Base-by-base conservation (phyloP, 768 basidiomycete genomes). In the Trametes elegans region DNA sequence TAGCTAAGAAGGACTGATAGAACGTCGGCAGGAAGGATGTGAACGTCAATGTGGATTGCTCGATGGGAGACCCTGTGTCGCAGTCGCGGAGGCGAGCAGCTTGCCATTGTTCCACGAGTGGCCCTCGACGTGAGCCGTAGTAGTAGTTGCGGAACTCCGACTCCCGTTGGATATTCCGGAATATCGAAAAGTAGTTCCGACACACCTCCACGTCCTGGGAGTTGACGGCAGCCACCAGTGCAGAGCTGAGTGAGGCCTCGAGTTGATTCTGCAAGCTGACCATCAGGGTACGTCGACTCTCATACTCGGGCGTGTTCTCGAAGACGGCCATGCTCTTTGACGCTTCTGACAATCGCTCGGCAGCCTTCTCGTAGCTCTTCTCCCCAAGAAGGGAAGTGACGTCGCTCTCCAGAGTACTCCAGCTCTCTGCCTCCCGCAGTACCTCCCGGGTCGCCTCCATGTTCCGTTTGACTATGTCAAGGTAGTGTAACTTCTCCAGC, bases 101-200 rank as follows among this genome's bases (percentile, higher is more conserved):
- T 61, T 83, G 79, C 96, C 96, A 98, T 54, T 78, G 63, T 14
- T 81, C 72, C 36, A 91, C 75, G 13, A 96, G 69, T 14, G 74
- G 62, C 13, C 80, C 76, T 52, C 93, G 77, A 26, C 92, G 78
- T 9, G 91, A 87, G 11, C 90, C 90, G 70, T 93, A 91, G 74
- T 98, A 99, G 68, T 97, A 98, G 65, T 88, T 89, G 55, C 90
- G 79, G 69, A 96, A 99, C 68, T 98, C 97, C 3, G 83, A 79
- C 69, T 94, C 93, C 46, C 96, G 80, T 63, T 96, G 90, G 54
- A 99, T 98, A 63, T 88, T 83, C 52, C 81, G 82, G 69, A 98
- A 99, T 45, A 98, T 93, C 21, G 80, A 74, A 63, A 88, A 93
- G 70, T 93, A 93, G 46, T 78, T 78, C 57, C 83, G 83, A 72